Evolutionary conservation across 306 rosid genomes (phyloP), one percentile per base, ranked within the genome.

Genomic region (Leucaena leucocephala): DNA sequence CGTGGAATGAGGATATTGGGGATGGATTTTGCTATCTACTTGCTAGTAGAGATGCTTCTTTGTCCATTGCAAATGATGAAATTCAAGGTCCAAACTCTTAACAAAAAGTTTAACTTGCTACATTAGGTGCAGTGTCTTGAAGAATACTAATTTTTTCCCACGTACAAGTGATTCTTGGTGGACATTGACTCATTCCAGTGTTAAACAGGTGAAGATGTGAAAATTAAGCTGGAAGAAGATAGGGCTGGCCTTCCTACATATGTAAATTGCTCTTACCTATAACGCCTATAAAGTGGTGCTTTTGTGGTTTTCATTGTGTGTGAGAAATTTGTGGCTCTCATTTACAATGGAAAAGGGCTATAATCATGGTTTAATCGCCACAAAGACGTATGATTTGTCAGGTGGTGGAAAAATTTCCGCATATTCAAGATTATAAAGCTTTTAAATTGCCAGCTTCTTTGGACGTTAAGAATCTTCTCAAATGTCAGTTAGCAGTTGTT

Each of bases 331-430:
- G 64, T 72, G 61, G 33, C 59, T 62, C 78, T 73, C 27, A n/a
- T 58, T 16, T 43, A 58, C 11, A 70, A 66, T 22, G 59, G 81
- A 42, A 50, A 57, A n/a, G 38, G 38, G 75, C 14, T 54, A 69
- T 3, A 16, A 44, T 39, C 45, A 50, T 12, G 10, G 58, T 72
- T 82, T 71, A 68, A 65, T 79, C 44, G 59, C 66, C 58, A 22
- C 4, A 49, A 11, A 65, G 43, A 58, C 38, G 55, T 44, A 46
- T 61, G 78, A 40, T 36, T 67, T 87, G 71, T 35, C 76, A 93
- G 99, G 99, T 95, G 86, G 83, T 84, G 48, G 86, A 87, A 78
- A 95, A 92, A 77, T 91, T 93, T 81, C 98, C 96, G 12, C 99
- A 90, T 78, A 90, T 95, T 68, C 87, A 74, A 71, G 92, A 86